Percentiles rank a stretch among this genome's conserved stretches.
Evolutionary conservation across 257 asterid genomes (phyloP).

Genomic region (Ligustrum vulgare): DNA sequence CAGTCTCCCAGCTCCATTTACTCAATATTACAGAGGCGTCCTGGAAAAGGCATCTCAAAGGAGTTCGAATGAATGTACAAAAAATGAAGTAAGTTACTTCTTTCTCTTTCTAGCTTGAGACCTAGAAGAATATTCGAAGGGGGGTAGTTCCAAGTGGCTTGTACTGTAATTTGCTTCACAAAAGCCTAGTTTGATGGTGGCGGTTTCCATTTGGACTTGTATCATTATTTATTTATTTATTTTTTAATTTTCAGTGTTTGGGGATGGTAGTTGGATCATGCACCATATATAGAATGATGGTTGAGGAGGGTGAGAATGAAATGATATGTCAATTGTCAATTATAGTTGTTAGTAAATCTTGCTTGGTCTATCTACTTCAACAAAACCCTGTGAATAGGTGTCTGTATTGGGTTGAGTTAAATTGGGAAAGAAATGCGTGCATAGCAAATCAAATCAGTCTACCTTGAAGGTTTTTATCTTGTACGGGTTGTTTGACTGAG

Average conservation of each 20-base stretch:
- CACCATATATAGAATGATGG: neutral
- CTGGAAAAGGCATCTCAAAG: slow-evolving; percentile 70
- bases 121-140: neutral
- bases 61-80: slow-evolving; percentile 34
- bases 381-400: neutral
- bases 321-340: neutral
- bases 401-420: neutral
- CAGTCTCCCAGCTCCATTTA: slow-evolving; percentile 61
- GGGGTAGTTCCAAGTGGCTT: neutral
- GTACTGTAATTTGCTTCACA: neutral
- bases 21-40: slow-evolving; percentile 74
- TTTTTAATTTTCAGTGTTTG: neutral
- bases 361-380: neutral
- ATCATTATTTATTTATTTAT: too few species aligned
- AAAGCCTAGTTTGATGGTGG: neutral
- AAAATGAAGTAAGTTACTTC: slow-evolving; percentile 45
- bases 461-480: neutral
- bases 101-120: neutral
- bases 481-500: neutral
- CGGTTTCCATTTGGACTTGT: neutral
- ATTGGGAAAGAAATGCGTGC: neutral
- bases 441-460: neutral
- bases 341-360: neutral
- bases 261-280: neutral
- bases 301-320: neutral